Conservation (phyloP, 2,329 filamentous ascomycete genomes). For the Aspergillus bombycis region DNA sequence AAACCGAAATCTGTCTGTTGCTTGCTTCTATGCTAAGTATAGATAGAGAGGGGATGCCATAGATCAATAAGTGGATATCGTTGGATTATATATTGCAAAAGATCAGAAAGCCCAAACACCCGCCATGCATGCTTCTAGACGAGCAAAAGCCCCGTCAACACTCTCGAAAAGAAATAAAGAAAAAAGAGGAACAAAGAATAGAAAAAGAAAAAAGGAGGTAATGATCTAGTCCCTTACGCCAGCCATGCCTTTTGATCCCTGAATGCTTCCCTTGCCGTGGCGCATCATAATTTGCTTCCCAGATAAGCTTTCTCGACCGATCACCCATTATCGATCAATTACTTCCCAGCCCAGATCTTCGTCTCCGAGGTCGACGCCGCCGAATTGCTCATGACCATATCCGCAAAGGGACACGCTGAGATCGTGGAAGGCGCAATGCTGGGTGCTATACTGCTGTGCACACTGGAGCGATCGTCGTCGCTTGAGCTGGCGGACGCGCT, state of each 20-base stretch:
- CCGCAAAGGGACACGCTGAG: conserved; percentile 36
- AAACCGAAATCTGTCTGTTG: neutral
- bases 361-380: conserved; percentile 28
- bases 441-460: conserved; percentile 24
- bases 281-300: neutral
- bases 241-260: conserved; percentile 7
- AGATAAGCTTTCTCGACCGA: neutral
- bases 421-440: conserved; percentile 23
- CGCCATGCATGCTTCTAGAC: conserved; percentile 6
- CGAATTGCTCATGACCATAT: conserved; percentile 17
- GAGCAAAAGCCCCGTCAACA: neutral
- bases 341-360: conserved; percentile 33
- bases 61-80: conserved; percentile 1
- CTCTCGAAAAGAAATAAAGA: neutral
- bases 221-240: conserved; percentile 9
- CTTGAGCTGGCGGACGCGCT: conserved; percentile 28
- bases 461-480: conserved; percentile 35
- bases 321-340: neutral
- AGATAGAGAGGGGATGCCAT: neutral
- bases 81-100: neutral
- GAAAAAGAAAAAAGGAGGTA: neutral
- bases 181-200: neutral
- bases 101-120: neutral
- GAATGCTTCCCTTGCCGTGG: conserved; percentile 2
- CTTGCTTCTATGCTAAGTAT: neutral